Evolutionary conservation across 257 asterid genomes (phyloP).

Genomic region (Solanum corneliomulleri): DNA sequence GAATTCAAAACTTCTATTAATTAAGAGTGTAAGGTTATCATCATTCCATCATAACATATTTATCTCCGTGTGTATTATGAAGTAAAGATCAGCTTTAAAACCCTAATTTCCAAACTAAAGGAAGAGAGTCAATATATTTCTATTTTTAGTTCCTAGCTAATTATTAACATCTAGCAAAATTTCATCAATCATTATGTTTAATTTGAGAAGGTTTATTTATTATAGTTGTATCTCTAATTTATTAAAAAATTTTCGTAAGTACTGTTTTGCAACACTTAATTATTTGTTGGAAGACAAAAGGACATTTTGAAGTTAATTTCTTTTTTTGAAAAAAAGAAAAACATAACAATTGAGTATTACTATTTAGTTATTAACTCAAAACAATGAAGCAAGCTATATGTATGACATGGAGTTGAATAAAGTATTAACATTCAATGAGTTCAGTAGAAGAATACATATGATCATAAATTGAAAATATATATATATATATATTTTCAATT

Average conservation of each 20-base stretch:
- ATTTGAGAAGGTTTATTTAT: not conserved
- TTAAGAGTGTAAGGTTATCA: not conserved
- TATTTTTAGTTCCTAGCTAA: not conserved
- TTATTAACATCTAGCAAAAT: not conserved
- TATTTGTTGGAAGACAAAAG: not conserved
- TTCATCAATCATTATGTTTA: not conserved
- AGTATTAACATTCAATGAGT: not conserved
- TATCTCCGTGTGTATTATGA: not conserved
- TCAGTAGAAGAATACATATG: not conserved
- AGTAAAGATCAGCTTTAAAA: not conserved
- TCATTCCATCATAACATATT: not conserved
- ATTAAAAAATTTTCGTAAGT: not conserved
- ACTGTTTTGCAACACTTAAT: not conserved
- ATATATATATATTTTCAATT: no score
- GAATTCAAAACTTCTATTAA: not conserved
- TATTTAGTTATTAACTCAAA: not conserved
- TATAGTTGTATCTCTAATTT: not conserved
- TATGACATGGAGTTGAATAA: no score
- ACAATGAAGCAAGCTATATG: no score
- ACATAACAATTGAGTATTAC: no score
- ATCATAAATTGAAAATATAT: not conserved
- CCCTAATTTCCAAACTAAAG: not conserved
- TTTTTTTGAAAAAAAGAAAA: no score
- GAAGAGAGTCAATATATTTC: not conserved
- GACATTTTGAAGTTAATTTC: not conserved